phyloP scores from a whole-genome alignment of 306 rosid genomes.

The Rosa lucieae region DNA sequence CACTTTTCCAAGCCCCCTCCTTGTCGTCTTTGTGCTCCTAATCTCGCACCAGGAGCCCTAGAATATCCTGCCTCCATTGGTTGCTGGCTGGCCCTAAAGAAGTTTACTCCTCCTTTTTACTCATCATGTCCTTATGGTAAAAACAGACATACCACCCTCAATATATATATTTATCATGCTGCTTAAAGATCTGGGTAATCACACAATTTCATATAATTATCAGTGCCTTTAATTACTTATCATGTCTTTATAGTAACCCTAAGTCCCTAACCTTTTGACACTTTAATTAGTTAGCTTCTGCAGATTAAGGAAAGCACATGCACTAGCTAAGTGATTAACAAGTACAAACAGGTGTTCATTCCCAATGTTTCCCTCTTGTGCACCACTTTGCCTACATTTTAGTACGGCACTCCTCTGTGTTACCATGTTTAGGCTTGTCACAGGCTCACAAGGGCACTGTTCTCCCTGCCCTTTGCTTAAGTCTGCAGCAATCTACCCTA shows the following conservation, averaged over 20 bases:
- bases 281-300: background rate
- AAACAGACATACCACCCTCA: background rate
- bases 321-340: conserved; percentile 7
- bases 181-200: conserved; percentile 37
- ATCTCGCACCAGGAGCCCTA: conserved; percentile 33
- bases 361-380: conserved; percentile 47
- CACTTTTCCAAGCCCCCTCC: conserved; percentile 28
- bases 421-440: conserved; percentile 53
- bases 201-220: conserved; percentile 29
- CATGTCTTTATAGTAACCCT: background rate
- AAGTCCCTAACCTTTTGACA: background rate
- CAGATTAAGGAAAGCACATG: conserved; percentile 2
- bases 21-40: conserved; percentile 23
- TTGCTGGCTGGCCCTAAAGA: conserved; percentile 51
- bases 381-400: conserved; percentile 41
- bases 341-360: conserved; percentile 43
- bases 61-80: conserved; percentile 25
- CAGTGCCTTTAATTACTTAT: background rate
- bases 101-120: conserved; percentile 28
- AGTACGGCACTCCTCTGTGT: conserved; percentile 42
- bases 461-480: conserved; percentile 28
- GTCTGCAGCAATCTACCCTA: background rate
- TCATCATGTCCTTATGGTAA: conserved; percentile 18
- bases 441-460: conserved; percentile 34
- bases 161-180: background rate